Evolutionary conservation across 2,329 filamentous ascomycete species (phyloP), one percentile per base, ranked within the genome.

Genomic region (Hypomyces perniciosus): DNA sequence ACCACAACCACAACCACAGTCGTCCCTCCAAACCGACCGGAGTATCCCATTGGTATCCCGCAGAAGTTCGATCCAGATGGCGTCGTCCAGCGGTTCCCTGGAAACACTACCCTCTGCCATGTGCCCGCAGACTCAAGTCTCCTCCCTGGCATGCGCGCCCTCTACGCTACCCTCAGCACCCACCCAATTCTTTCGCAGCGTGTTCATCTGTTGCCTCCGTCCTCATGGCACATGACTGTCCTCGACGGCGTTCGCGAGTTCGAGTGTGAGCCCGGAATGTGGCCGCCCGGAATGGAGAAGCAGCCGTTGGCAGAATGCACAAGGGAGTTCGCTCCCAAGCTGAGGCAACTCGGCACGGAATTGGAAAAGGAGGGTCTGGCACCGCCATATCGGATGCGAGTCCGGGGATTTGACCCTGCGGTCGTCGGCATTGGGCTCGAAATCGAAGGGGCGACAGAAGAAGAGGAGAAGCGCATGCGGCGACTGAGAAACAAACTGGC

Each of bases 171-270:
- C 9, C 44, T 60, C 7, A 48, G 37, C 6, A 33, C 54, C 9
- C 57, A 59, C 38, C 54, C 54, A 8, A 44, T 45, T 9, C 44
- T 59, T 6, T 51, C 51, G 2, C 44, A 49, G 26, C 13, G 38
- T 20, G 44, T 56, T 39, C 52, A 49, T 26, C 52, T 60, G 9
- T 28, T 60, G 26, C 58, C 58, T 0, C 54, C 44, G 10, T 30
- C 45, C 9, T 58, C 57, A 28, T 60, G 58, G 58, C 58, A 58
- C 51, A 60, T 60, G 58, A 60, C 58, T 8, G 54, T 59, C 30
- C 39, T 59, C 6, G 58, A 58, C 28, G 58, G 58, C 27, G 46
- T 57, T n/a, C 53, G 54, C 8, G 57, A 58, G 37, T 26, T n/a
- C 4, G 53, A 60, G 37, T 53, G 54, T 29, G 56, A 59, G 31